Base-by-base conservation (phyloP, 129 eudicot species). In the sunflower (Helianthus annuus) region DNA sequence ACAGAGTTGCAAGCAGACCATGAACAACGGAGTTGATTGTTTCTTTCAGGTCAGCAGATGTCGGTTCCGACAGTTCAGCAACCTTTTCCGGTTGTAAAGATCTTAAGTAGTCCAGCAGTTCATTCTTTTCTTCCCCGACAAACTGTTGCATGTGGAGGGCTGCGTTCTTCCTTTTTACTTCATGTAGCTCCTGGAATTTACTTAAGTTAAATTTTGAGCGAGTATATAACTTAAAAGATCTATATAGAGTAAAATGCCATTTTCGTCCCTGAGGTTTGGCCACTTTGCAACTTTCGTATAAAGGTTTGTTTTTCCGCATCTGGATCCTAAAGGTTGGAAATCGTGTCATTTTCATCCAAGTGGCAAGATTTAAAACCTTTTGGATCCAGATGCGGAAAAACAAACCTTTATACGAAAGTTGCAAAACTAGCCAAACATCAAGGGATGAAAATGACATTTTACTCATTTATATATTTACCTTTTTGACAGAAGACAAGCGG, bases 111-210 rank as follows among this genome's bases (percentile, higher is more conserved):
- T 93, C 97, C 70, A 93, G 78, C 81, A 93, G 73, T 38, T 90
- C 98, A 75, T 93, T 93, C 85, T 90, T 90, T 75, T 93, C 97
- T 76, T 87, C 97, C 71, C 98, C 97, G 29, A 90, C 98, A 93
- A 93, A 90, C 74, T 94, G 98, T 79, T 94, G 98, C 98, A 94
- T 94, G 69, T 94, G 97, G 72, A 94, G 91, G 60, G 98, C 98
- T 24, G 96, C 92, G 79, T 74, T 90, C 76, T 90, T 94, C 79
- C 97, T 87, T 86, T 87, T 90, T 34, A 88, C 96, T 76, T 90
- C 97, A 72, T 70, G 87, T 48, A 94, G 97, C 72, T 94, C 98
- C 98, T 93, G 36, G 4, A 57, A 46, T 5, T 24, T 9, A 53
- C 70, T 42, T 19, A 24, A 7, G 60, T 49, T 24, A 36, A 63